Conservation (phyloP, 1,284 basidiomycete genomes). For the Apiotrichum mycotoxinovorans region DNA sequence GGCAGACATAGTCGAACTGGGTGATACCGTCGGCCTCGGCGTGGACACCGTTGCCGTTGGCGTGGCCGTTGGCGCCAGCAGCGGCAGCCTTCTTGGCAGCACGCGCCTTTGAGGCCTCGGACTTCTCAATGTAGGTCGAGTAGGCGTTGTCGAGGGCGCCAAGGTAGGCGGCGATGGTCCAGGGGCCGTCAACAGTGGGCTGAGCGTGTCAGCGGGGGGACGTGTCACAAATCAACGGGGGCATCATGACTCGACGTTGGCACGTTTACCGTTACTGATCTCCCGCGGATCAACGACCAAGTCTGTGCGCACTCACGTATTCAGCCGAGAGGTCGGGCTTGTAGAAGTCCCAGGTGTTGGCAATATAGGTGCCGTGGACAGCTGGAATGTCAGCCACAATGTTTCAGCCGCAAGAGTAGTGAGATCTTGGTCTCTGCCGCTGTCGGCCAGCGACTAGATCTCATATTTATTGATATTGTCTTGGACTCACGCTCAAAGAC, state of each 20-base stretch:
- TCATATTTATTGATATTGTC: not conserved
- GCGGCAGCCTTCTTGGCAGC: constrained; percentile 44
- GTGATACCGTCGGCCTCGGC: constrained; percentile 57
- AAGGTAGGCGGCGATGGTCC: constrained; percentile 93
- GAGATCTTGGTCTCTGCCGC: not conserved
- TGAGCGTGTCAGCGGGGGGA: constrained; percentile 43
- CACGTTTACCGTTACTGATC: not conserved
- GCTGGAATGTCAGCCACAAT: constrained; percentile 55
- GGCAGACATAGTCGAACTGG: constrained; percentile 82
- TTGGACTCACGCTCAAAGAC: constrained; percentile 85
- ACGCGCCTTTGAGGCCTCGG: constrained; percentile 56
- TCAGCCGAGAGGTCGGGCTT: constrained; percentile 73
- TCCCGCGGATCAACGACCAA: not conserved
- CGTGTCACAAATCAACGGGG: too few relatives aligned
- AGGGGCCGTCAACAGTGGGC: constrained; percentile 94
- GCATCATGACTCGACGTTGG: too few relatives aligned
- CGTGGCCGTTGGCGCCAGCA: constrained; percentile 26
- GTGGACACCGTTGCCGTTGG: constrained; percentile 37
- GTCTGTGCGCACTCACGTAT: constrained; percentile 44
- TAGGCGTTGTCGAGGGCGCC: constrained; percentile 90
- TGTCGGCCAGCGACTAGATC: not conserved
- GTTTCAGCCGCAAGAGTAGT: not conserved
- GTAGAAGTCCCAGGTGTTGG: constrained; percentile 97
- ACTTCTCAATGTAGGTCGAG: constrained; percentile 79
- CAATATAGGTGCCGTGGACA: constrained; percentile 95